Evolutionary conservation across 768 basidiomycete species (phyloP), one percentile per base, ranked within the genome.

Genomic region (Xerocomellus dryophilus): DNA sequence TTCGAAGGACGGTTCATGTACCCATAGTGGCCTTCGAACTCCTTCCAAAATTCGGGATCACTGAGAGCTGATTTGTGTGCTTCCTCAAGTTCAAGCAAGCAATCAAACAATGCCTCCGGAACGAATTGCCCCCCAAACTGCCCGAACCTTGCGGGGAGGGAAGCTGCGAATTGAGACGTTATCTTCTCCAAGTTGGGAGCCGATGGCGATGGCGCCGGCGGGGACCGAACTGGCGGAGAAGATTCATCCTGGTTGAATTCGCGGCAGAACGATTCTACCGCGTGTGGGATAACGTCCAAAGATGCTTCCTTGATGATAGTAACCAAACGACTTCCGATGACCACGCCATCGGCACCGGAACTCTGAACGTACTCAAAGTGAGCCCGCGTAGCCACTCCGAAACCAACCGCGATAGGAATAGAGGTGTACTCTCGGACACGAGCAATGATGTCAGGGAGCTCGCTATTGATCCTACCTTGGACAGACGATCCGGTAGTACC

Each of bases 61-160:
- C 78, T 81, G 65, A 90, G 79, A 10, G 97, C 97, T 45, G 80
- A 73, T 63, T 89, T 88, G 71, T 98, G 96, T 36, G 91, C 95
- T 49, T 84, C 85, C 71, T 98, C 90, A 31, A 99, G 78, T 74
- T 99, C 95, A 18, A 82, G 75, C 39, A 98, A 77, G 62, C 90
- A 93, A 66, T 95, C 97, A 61, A 95, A 88, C n/a, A 98, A 77
- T 14, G 93, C 85, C 72, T 98, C 97, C 1, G 97, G 94, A 6
- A 98, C 97, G 73, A 94, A 99, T 63, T 97, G 94, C 4, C 97
- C 97, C 32, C 97, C 97, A 66, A 95, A 99, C 56, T 93, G 79
- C 35, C 97, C 97, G 62, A 99, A 99, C 44, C 93, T 81, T 2
- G 85, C 77, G 2, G 95, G 92, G 0, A 98, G 76, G 15, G 78